Conservation (phyloP, 2,329 filamentous ascomycete species). For the Aspergillus brasiliensis region DNA sequence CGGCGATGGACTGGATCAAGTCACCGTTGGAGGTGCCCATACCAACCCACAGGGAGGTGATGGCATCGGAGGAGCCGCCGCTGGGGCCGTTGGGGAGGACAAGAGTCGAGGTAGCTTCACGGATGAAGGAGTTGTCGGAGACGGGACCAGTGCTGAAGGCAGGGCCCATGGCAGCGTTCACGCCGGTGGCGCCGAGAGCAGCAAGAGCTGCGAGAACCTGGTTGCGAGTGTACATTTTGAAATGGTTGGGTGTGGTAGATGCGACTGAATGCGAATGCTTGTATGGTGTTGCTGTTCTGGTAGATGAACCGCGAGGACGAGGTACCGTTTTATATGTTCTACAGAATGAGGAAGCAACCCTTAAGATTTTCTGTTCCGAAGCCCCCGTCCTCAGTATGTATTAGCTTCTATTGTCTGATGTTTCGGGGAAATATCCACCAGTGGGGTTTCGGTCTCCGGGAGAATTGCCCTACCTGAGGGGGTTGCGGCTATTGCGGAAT, state of each 20-base stretch:
- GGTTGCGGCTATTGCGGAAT: too few relatives aligned
- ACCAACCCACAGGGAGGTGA: conserved; percentile 51
- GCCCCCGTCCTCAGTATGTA: neutral
- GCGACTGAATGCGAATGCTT: neutral
- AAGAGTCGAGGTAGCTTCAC: conserved; percentile 48
- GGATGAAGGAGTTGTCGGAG: conserved; percentile 44
- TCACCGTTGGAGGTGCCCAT: conserved; percentile 53
- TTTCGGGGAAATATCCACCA: neutral
- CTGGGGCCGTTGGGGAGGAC: conserved; percentile 44
- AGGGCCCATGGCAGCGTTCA: conserved; percentile 34
- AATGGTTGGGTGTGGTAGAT: too few relatives aligned
- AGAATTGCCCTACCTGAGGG: neutral
- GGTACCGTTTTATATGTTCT: neutral
- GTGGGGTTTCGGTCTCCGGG: neutral
- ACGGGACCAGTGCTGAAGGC: conserved; percentile 50
- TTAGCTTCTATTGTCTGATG: neutral
- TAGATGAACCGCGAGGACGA: neutral
- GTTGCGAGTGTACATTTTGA: conserved; percentile 17
- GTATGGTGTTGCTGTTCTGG: neutral
- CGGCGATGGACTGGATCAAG: conserved; percentile 52
- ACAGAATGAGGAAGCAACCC: neutral
- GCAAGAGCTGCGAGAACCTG: conserved; percentile 22
- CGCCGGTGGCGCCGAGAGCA: conserved; percentile 16
- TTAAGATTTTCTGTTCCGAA: neutral
- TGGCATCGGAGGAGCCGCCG: conserved; percentile 33